Base-by-base conservation (phyloP, 371 early-diverging fungal species). In the Lichtheimia hyalospora region DNA sequence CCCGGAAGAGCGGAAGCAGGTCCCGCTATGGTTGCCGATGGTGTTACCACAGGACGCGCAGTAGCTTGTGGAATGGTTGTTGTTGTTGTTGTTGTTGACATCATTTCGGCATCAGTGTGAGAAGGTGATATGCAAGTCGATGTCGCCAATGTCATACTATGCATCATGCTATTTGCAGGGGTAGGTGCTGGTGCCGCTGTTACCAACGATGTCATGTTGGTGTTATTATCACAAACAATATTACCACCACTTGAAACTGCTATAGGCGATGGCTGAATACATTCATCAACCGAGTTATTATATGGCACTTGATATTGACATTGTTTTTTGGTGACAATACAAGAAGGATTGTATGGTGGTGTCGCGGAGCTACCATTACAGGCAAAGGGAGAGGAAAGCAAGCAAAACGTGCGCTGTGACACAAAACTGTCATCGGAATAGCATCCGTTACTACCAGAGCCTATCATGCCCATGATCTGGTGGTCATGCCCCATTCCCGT, bases 91-190 rank as follows among this genome's bases (percentile, higher is more conserved):
- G 49, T 24, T 51, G 15, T 51, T 27, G 24, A 25, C 15, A 39
- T 53, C 40, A 28, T 28, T 53, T 39, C 16, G 34, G 13, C 18
- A 34, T 18, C 40, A 20, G 21, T 53, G 41, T 53, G 23, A 2
- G 12, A 53, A 24, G 15, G 40, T 40, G 40, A 53, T 53, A 40
- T 53, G 40, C 10, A 53, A 53, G 53, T 18, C 1, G 53, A 53
- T 10, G 53, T 34, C 40, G 53, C 40, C 53, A 53, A 39, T 28
- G 53, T 53, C 13, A 40, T 40, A 39, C 40, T 53, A 18, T 34
- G 40, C 16, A 40, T 39, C n/a, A 40, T 21, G 39, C 53, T 53
- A 1, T 40, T 53, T 53, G 18, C 23, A 39, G 27, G 40, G 28
- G 27, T 40, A 27, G 27, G 18, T 53, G n/a, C 53, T 53, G 24